Percentiles rank a stretch among this genome's conserved stretches.
Conservation (phyloP, 169 alveolate genomes). For the Ichthyophthirius multifiliis region DNA sequence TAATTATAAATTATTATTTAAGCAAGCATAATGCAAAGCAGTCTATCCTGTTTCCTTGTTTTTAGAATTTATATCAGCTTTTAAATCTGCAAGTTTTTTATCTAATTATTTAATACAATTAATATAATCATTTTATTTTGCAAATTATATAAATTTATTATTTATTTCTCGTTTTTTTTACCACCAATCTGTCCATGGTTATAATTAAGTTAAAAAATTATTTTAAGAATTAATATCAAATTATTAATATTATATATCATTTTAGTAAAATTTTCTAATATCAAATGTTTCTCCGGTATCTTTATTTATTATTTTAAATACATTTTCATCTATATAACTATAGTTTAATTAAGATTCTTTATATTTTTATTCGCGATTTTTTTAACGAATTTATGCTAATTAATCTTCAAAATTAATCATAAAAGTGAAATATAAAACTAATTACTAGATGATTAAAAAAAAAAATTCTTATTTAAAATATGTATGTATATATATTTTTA, state of each 20-base stretch:
- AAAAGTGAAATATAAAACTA: too few species aligned
- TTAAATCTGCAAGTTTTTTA: not conserved
- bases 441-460: too few species aligned
- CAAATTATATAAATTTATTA: not conserved
- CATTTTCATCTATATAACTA: slow-evolving; percentile 1
- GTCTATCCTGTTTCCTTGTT: slow-evolving; percentile 51
- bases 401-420: too few species aligned
- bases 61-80: slow-evolving; percentile 47
- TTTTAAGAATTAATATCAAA: not conserved
- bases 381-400: too few species aligned
- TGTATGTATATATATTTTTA: too few species aligned
- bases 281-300: slow-evolving; percentile 25
- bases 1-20: slow-evolving; percentile 44
- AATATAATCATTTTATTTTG: not conserved
- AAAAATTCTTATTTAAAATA: too few species aligned
- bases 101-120: not conserved
- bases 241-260: not conserved
- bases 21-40: slow-evolving; percentile 51
- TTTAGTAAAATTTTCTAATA: not conserved
- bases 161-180: not conserved
- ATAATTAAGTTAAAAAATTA: not conserved
- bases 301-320: not conserved
- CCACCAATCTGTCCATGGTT: slow-evolving; percentile 13
- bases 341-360: too few species aligned
- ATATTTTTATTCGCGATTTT: too few species aligned